Percentiles rank a stretch among this genome's conserved stretches.
Evolutionary conservation across 768 basidiomycete species (phyloP).

Genomic region (Grammothele lineata): DNA sequence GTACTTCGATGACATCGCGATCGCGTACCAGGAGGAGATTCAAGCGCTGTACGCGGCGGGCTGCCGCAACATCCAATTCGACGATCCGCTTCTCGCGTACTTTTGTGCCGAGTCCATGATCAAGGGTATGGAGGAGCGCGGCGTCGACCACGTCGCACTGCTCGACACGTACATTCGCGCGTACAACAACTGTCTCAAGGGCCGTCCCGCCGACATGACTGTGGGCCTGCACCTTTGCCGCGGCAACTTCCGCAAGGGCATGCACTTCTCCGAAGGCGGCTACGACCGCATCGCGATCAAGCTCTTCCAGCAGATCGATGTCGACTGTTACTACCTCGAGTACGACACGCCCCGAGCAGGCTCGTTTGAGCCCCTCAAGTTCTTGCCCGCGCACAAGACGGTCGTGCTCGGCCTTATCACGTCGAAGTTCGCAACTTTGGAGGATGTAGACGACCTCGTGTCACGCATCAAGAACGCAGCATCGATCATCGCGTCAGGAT

Average conservation of each 20-base stretch:
- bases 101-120: conserved; percentile 60
- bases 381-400: conserved; percentile 42
- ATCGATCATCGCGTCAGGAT: conserved; percentile 35
- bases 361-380: conserved; percentile 51
- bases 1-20: conserved; percentile 46
- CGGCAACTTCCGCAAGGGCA: conserved; percentile 36
- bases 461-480: conserved; percentile 41
- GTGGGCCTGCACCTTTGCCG: conserved; percentile 61
- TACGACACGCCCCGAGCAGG: conserved; percentile 65
- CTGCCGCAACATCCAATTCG: conserved; percentile 41
- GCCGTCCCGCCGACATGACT: conserved; percentile 49
- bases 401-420: conserved; percentile 42
- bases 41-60: conserved; percentile 41
- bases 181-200: conserved; percentile 52
- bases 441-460: conserved; percentile 37
- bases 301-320: conserved; percentile 55
- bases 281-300: conserved; percentile 52
- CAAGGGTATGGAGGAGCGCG: conserved; percentile 53
- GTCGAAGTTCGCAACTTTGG: conserved; percentile 40
- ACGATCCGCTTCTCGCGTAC: conserved; percentile 49
- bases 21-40: conserved; percentile 43
- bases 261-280: conserved; percentile 58
- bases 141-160: conserved; percentile 57
- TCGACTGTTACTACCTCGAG: conserved; percentile 53
- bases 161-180: conserved; percentile 63